phyloP scores from a whole-genome alignment of 495 filamentous ascomycete genomes.

The Venustampulla echinocandica region DNA sequence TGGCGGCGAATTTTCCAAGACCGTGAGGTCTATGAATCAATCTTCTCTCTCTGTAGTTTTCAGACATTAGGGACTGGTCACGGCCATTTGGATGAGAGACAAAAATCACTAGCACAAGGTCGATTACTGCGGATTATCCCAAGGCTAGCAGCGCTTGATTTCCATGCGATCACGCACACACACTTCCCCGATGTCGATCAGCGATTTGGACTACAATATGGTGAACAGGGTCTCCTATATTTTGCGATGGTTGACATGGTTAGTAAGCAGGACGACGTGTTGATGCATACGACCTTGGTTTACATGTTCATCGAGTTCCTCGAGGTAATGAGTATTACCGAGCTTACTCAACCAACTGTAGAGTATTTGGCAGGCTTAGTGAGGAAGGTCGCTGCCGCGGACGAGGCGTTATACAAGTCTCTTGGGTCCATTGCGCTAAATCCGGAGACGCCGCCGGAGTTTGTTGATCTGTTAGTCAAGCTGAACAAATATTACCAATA shows the following conservation, averaged over 20 bases:
- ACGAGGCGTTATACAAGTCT: slow-evolving; percentile 32
- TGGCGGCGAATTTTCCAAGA: slow-evolving; percentile 68
- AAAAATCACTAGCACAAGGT: slow-evolving; percentile 71
- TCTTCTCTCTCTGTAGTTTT: slow-evolving; percentile 55
- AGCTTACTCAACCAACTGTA: slow-evolving; percentile 30
- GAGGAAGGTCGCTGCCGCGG: slow-evolving; percentile 29
- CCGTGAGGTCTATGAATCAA: slow-evolving; percentile 52
- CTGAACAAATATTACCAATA: slow-evolving; percentile 17
- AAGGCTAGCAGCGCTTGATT: slow-evolving; percentile 55
- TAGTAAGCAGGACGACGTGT: slow-evolving; percentile 54
- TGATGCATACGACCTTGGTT: slow-evolving; percentile 74
- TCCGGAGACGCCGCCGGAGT: slow-evolving; percentile 17
- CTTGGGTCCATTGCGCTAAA: slow-evolving; percentile 28
- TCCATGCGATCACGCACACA: slow-evolving; percentile 49
- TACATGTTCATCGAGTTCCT: slow-evolving; percentile 67
- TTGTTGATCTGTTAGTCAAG: slow-evolving; percentile 20
- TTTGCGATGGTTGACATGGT: slow-evolving; percentile 71
- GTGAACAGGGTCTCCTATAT: slow-evolving; percentile 53
- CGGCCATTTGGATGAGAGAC: slow-evolving; percentile 43
- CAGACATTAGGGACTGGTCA: slow-evolving; percentile 26
- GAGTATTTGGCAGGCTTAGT: slow-evolving; percentile 32
- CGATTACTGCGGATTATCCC: slow-evolving; percentile 63
- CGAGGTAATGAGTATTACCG: slow-evolving; percentile 40
- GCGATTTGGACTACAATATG: slow-evolving; percentile 27
- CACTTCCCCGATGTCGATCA: slow-evolving; percentile 53